Conservation (phyloP, 2,329 filamentous ascomycete genomes). For the Gaeumannomyces tritici region DNA sequence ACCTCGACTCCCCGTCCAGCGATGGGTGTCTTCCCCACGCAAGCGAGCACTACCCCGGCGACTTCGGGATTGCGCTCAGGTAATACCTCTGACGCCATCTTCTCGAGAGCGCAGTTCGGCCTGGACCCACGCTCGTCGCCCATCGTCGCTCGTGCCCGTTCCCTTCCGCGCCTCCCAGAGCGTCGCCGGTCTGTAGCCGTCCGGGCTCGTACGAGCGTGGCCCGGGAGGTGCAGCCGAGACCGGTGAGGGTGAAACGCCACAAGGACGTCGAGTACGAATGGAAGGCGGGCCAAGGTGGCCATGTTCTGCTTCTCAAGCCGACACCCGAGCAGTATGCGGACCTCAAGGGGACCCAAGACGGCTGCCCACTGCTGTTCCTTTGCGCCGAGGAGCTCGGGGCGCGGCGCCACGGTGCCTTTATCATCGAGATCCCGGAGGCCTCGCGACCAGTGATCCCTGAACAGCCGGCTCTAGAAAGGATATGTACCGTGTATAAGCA, state of each 20-base stretch:
- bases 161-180: neutral
- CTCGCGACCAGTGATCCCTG: conserved; percentile 1
- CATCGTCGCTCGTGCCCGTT: neutral
- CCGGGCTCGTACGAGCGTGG: neutral
- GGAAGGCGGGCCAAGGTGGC: conserved; percentile 17
- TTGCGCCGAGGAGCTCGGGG: conserved; percentile 1
- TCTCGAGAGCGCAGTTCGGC: neutral
- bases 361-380: conserved; percentile 1
- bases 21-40: neutral
- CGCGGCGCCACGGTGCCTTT: neutral
- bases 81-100: neutral
- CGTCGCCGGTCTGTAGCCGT: neutral
- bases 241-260: neutral
- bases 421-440: conserved; percentile 1
- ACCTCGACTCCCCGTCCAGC: neutral
- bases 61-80: neutral
- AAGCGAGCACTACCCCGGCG: neutral
- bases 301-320: conserved; percentile 1
- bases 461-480: neutral
- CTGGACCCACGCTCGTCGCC: neutral
- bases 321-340: neutral
- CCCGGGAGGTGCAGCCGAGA: neutral
- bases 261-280: neutral
- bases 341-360: neutral
- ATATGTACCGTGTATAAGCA: neutral